These are phyloP conservation scores for Malus hybrid DNA, from an alignment of 331 rosid species.

Conservation along the genomic window DNA sequence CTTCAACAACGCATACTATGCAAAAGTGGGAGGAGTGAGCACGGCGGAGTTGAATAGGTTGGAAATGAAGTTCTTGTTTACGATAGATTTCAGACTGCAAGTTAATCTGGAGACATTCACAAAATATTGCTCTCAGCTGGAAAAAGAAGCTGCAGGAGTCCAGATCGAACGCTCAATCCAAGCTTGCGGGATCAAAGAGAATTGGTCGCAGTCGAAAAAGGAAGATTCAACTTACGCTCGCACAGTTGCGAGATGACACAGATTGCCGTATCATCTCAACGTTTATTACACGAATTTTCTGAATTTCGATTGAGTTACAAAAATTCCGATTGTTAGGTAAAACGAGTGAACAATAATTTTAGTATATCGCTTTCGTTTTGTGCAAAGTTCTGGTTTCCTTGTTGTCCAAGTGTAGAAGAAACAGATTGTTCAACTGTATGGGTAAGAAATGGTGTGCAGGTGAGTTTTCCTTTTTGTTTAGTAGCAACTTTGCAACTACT, in stretches of 20 bases:
- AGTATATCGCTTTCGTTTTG: background rate
- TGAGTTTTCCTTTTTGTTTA: background rate
- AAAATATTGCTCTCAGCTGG: conserved; percentile 65
- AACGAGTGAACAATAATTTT: background rate
- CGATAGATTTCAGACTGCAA: conserved; percentile 86
- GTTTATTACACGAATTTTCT: conserved; percentile 6
- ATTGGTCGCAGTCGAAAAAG: conserved; percentile 70
- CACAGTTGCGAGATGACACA: conserved; percentile 60
- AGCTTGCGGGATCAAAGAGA: conserved; percentile 66
- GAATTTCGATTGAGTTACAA: conserved; percentile 9
- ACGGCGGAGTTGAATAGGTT: conserved; percentile 73
- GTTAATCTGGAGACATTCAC: conserved; percentile 63
- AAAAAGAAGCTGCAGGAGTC: conserved; percentile 42
- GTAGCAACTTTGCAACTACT: background rate
- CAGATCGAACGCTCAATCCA: conserved; percentile 78
- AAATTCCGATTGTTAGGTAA: conserved; percentile 1
- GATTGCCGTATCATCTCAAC: conserved; percentile 7
- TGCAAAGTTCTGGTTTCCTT: background rate
- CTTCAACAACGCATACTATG: conserved; percentile 92
- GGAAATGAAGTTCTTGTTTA: conserved; percentile 81
- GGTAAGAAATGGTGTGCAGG: background rate
- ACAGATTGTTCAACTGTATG: background rate
- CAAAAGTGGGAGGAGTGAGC: conserved; percentile 95
- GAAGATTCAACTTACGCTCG: conserved; percentile 61
- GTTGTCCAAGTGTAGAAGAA: background rate